These are phyloP conservation scores for Hypoxylon crocopeplum DNA, from an alignment of 495 filamentous ascomycete genomes.

Conservation along the genomic window DNA sequence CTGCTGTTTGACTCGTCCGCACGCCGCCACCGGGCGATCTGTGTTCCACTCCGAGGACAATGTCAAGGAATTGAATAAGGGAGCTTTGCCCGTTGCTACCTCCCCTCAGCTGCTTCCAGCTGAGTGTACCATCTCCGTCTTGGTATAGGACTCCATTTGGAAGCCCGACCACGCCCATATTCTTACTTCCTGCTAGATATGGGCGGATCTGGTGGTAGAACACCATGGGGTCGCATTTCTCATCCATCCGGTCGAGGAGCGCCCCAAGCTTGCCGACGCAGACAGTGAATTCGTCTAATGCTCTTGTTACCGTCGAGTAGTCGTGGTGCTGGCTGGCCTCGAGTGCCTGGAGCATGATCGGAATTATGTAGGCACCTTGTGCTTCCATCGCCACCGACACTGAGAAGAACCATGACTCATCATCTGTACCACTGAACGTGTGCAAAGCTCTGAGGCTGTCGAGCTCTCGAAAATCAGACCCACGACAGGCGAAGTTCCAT, in stretches of 20 bases:
- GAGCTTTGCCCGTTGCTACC: conserved; percentile 96
- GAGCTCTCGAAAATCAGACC: conserved; percentile 69
- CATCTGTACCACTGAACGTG: conserved; percentile 88
- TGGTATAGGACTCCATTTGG: conserved; percentile 89
- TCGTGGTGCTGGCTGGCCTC: conserved; percentile 66
- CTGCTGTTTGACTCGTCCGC: conserved; percentile 76
- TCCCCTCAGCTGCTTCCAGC: conserved; percentile 80
- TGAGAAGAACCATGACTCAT: conserved; percentile 98
- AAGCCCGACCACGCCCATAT: conserved; percentile 90
- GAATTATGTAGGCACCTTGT: conserved; percentile 79
- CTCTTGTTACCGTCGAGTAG: conserved; percentile 63
- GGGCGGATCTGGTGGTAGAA: conserved; percentile 95
- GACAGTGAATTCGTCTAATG: conserved; percentile 69
- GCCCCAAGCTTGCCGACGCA: conserved; percentile 73
- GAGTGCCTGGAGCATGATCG: conserved; percentile 80
- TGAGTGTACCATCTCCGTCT: conserved; percentile 65
- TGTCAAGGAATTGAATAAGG: conserved; percentile 91
- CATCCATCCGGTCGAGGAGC: conserved; percentile 82
- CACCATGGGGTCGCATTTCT: conserved; percentile 87
- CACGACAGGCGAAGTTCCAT: conserved; percentile 85
- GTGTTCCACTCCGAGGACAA: conserved; percentile 86
- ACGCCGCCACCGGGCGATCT: conserved; percentile 73
- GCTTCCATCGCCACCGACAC: conserved; percentile 94
- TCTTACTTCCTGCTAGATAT: conserved; percentile 92
- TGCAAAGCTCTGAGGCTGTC: conserved; percentile 77